A percentile compares a stretch with the other conserved stretches of the same genome.
Evolutionary conservation across 2,329 filamentous ascomycete genomes (phyloP).

Genomic region (Domatiomyces globalis): DNA sequence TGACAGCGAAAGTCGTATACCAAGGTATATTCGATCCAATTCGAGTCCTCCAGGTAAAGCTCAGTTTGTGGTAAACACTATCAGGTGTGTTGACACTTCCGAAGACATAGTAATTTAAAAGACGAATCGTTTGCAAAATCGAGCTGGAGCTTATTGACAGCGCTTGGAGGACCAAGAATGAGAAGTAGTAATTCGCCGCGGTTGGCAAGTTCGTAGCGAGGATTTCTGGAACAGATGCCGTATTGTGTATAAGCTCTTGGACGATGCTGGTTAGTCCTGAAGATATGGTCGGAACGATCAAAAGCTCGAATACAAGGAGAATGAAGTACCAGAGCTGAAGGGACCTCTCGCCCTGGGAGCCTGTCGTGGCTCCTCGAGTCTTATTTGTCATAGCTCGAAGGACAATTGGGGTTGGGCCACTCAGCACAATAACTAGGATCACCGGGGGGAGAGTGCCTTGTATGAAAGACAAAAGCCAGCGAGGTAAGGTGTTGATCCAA

Average conservation of each 20-base stretch:
- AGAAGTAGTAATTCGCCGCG: constrained; percentile 19
- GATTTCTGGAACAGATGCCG: constrained; percentile 13
- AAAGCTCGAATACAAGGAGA: constrained; percentile 17
- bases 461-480: constrained; percentile 12
- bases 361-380: constrained; percentile 7
- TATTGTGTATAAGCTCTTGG: constrained; percentile 12
- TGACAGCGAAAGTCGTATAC: constrained; percentile 10
- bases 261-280: constrained; percentile 20
- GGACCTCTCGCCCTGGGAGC: constrained; percentile 15
- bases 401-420: constrained; percentile 14
- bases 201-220: constrained; percentile 18
- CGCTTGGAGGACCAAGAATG: constrained; percentile 17
- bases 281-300: constrained; percentile 17
- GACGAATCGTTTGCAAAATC: constrained; percentile 8
- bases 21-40: constrained; percentile 11
- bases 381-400: constrained; percentile 9
- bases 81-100: constrained; percentile 5
- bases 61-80: constrained; percentile 6
- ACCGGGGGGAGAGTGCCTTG: constrained; percentile 18
- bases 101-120: constrained; percentile 9
- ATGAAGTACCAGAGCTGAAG: constrained; percentile 19
- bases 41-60: constrained; percentile 8
- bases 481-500: constrained; percentile 10
- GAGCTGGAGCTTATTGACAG: constrained; percentile 9
- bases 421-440: constrained; percentile 16